Conservation (phyloP, 2,329 filamentous ascomycete species). For the Sarocladium brachiariae region DNA sequence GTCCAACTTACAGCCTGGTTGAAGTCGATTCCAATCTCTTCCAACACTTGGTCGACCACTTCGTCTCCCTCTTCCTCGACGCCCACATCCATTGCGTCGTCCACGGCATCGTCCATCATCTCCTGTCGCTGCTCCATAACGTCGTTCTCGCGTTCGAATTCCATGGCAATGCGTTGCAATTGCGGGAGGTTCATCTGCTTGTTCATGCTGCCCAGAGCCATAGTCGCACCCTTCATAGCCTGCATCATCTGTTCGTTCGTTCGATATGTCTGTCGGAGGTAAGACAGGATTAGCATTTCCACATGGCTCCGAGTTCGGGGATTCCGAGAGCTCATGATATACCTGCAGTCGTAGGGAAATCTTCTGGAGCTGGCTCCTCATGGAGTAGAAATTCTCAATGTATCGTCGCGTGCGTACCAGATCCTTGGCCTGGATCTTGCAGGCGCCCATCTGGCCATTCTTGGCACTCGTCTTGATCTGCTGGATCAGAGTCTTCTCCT, state of each 20-base stretch:
- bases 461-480: conserved; percentile 99
- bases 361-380: conserved; percentile 94
- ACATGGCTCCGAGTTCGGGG: background rate
- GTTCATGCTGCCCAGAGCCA: conserved; percentile 94
- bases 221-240: conserved; percentile 96
- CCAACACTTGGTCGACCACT: conserved; percentile 90
- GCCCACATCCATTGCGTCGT: conserved; percentile 85
- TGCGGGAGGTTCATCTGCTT: conserved; percentile 94
- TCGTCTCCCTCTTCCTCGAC: conserved; percentile 96
- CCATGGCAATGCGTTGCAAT: conserved; percentile 94
- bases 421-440: conserved; percentile 98
- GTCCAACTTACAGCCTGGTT: conserved; percentile 68
- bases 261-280: conserved; percentile 66
- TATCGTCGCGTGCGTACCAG: conserved; percentile 88
- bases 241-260: conserved; percentile 99
- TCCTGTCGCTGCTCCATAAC: conserved; percentile 99
- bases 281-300: background rate
- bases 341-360: conserved; percentile 94
- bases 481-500: conserved; percentile 92
- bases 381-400: conserved; percentile 96
- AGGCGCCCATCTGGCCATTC: conserved; percentile 96
- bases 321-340: conserved; percentile 13
- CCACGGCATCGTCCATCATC: conserved; percentile 99
- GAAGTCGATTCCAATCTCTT: conserved; percentile 93
- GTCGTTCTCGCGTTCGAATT: conserved; percentile 97